Percentiles rank a stretch among this genome's conserved stretches.
These are phyloP conservation scores for Xylariales sp. DNA, from an alignment of 2,329 filamentous ascomycete species.

Conservation along the genomic window DNA sequence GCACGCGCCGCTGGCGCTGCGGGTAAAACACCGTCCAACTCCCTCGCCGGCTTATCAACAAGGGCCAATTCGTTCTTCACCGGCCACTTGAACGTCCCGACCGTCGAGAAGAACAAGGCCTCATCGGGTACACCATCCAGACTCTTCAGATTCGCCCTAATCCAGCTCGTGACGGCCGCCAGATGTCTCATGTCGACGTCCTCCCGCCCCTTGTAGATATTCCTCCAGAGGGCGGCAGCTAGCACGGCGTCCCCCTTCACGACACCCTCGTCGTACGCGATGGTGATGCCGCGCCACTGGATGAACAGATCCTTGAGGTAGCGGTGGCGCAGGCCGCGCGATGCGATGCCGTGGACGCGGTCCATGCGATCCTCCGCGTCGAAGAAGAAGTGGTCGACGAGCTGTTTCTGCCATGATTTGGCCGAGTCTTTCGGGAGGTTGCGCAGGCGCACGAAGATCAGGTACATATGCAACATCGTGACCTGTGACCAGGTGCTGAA, in stretches of 20 bases:
- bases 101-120: slow-evolving; percentile 25
- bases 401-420: slow-evolving; percentile 77
- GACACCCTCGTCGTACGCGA: slow-evolving; percentile 80
- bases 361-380: slow-evolving; percentile 82
- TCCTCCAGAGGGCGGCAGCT: slow-evolving; percentile 85
- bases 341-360: slow-evolving; percentile 66
- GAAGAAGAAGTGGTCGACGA: slow-evolving; percentile 94
- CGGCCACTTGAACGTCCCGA: slow-evolving; percentile 39
- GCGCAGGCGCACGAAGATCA: slow-evolving; percentile 78
- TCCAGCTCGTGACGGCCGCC: slow-evolving; percentile 53
- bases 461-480: slow-evolving; percentile 93
- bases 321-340: slow-evolving; percentile 54
- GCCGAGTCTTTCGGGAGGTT: slow-evolving; percentile 67
- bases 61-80: slow-evolving; percentile 30
- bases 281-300: slow-evolving; percentile 83
- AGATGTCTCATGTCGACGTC: slow-evolving; percentile 47
- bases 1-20: too few species aligned
- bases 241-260: slow-evolving; percentile 72
- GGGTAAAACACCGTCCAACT: slow-evolving; percentile 32
- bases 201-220: slow-evolving; percentile 71
- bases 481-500: slow-evolving; percentile 97
- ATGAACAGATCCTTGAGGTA: slow-evolving; percentile 85
- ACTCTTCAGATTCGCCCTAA: slow-evolving; percentile 42
- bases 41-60: slow-evolving; percentile 37
- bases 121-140: slow-evolving; percentile 48